A percentile compares a stretch with the other conserved stretches of the same genome.
These are phyloP conservation scores for Xenosphaeropsis pyriputrescens DNA, from an alignment of 2,329 filamentous ascomycete genomes.

Conservation along the genomic window DNA sequence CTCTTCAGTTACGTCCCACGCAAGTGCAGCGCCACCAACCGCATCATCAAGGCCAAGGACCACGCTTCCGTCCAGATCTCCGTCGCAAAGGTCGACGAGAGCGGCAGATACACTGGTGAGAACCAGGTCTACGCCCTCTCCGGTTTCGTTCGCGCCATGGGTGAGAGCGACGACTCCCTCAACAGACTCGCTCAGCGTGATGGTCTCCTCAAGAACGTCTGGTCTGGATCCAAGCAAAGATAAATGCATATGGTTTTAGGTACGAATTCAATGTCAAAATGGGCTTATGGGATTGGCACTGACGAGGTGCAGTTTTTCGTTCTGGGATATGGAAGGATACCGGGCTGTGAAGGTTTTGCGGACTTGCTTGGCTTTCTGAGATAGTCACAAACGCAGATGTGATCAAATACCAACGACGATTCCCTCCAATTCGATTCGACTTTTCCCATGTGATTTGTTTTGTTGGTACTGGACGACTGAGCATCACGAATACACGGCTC, in stretches of 20 bases:
- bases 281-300: constrained; percentile 4
- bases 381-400: constrained; percentile 16
- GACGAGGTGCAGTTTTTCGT: constrained; percentile 12
- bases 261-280: constrained; percentile 6
- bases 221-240: constrained; percentile 43
- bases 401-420: constrained; percentile 12
- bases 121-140: constrained; percentile 95
- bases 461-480: constrained; percentile 4
- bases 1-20: constrained; percentile 76
- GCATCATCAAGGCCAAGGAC: constrained; percentile 99
- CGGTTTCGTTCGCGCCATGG: constrained; percentile 95
- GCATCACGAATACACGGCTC: constrained; percentile 8
- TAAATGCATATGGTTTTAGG: constrained; percentile 16
- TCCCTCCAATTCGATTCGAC: constrained; percentile 9
- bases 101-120: constrained; percentile 85
- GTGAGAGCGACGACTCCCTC: constrained; percentile 91
- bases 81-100: constrained; percentile 97
- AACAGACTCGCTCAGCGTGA: constrained; percentile 95
- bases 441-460: constrained; percentile 5
- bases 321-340: constrained; percentile 12
- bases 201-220: constrained; percentile 93
- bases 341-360: constrained; percentile 7
- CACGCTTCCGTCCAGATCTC: constrained; percentile 97
- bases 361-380: constrained; percentile 14
- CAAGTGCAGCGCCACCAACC: constrained; percentile 98